Base-by-base conservation (phyloP, 345 rosid genomes). In the Salix arbutifolia region DNA sequence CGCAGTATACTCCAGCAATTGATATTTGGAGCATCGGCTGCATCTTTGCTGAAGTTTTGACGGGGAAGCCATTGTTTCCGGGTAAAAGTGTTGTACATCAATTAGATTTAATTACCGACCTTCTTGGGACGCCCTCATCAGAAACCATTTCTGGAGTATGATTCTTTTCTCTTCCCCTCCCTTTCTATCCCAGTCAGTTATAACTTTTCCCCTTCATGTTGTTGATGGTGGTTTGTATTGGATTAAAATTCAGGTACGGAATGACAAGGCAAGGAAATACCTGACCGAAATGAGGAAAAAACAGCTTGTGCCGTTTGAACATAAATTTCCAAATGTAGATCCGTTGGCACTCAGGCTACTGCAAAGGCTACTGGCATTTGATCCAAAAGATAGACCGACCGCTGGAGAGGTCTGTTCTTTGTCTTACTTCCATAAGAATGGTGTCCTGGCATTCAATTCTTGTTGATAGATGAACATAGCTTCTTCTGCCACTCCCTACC, bases 1-100 rank as follows among this genome's bases (percentile, higher is more conserved):
- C 84, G 90, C 94, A 96, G 99, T 96, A 96, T 83, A 96, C 99
- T 11, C 98, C 97, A n/a, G 99, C 99, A n/a, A 96, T 96, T 76
- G 99, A 96, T 84, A 82, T 91, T 76, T 96, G 99, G 98, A 89
- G 99, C 80, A 88, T 91, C 35, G 98, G 99, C 66, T 96, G 99
- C 93, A 96, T 96, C 73, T 92, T 96, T 78, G 99, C 99, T 9
- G 99, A 96, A 87, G 90, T 96, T 4, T 88, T 96, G 88, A 86
- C 85, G 10, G 97, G 99, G 87, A 96, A 96, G 87, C 99, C 99
- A 42, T 80, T 96, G 85, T 94, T 94, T 87, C 98, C 99, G 25
- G 99, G 99, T 69, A 96, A 94, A 88, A 96, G 97, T 78, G 97
- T 94, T 13, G 97, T 88, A 73, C 98, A 96, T 86, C 98, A 96